These are phyloP conservation scores for Fusarium nelsonii DNA, from an alignment of 2,329 filamentous ascomycete species.

Conservation along the genomic window DNA sequence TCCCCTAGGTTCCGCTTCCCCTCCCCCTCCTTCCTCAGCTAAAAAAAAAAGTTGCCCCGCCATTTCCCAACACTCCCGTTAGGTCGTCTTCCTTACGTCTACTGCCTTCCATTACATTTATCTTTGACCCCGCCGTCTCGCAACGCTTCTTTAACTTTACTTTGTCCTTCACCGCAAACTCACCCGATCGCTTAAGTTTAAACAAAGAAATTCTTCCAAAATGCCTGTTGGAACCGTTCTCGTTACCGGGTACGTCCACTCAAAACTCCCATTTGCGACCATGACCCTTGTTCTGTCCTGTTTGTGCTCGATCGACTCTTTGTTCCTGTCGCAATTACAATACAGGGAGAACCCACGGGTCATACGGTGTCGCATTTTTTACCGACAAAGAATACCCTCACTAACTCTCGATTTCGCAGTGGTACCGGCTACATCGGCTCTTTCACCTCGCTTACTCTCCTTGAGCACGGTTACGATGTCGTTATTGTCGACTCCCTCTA, in stretches of 20 bases:
- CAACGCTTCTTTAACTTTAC: slow-evolving; percentile 26
- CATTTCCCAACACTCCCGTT: slow-evolving; percentile 16
- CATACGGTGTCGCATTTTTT: slow-evolving; percentile 23
- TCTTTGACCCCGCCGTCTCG: slow-evolving; percentile 37
- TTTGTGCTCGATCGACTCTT: slow-evolving; percentile 11
- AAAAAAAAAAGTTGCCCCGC: slow-evolving; percentile 39
- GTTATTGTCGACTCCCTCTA: slow-evolving; percentile 96
- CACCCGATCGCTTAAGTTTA: slow-evolving; percentile 20
- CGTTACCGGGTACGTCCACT: slow-evolving; percentile 80
- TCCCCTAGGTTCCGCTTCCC: too few species aligned
- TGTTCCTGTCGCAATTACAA: slow-evolving; percentile 36
- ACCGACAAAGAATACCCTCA: slow-evolving; percentile 27
- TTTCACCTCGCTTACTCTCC: slow-evolving; percentile 91
- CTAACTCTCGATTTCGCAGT: slow-evolving; percentile 63
- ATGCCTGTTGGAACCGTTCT: slow-evolving; percentile 91
- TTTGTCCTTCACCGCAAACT: slow-evolving; percentile 42
- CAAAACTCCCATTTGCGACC: slow-evolving; percentile 30
- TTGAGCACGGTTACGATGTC: slow-evolving; percentile 95
- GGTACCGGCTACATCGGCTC: slow-evolving; percentile 99
- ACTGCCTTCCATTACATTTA: slow-evolving; percentile 7
- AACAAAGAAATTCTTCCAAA: slow-evolving; percentile 48
- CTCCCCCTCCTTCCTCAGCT: slow-evolving; percentile 16
- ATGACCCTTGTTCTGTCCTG: slow-evolving; percentile 4
- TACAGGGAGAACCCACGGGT: neutral
- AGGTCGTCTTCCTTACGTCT: neutral